Evolutionary conservation across 305 asterid genomes (phyloP).

Genomic region (Fraxinus latifolia): DNA sequence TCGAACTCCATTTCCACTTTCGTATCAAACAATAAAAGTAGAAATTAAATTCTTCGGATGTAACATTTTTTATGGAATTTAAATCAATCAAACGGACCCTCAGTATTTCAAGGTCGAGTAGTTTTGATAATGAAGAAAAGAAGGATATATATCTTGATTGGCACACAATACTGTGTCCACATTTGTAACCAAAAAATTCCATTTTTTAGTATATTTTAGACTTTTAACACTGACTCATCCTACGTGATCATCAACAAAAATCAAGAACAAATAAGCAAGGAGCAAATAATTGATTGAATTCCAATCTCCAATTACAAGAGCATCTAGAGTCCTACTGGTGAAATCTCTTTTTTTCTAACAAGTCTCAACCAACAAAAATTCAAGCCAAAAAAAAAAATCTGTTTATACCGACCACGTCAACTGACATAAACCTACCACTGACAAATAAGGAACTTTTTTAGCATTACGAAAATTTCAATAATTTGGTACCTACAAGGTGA

Average conservation of each 20-base stretch:
- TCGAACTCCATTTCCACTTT: too few relatives aligned
- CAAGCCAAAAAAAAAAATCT: not conserved
- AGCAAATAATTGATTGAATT: slow-evolving; percentile 1
- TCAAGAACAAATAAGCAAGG: not conserved
- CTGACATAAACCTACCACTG: not conserved
- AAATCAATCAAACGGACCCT: too few relatives aligned
- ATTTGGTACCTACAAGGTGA: not conserved
- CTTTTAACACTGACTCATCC: not conserved
- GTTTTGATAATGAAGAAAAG: not conserved
- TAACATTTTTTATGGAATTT: too few relatives aligned
- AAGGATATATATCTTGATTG: not conserved
- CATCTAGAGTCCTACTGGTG: not conserved
- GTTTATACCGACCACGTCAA: not conserved
- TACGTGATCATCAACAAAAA: not conserved
- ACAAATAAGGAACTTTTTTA: not conserved
- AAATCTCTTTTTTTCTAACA: slow-evolving; percentile 8
- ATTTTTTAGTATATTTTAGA: not conserved
- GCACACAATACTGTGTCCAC: not conserved
- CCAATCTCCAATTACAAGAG: slow-evolving; percentile 10
- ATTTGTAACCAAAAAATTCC: not conserved
- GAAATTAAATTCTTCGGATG: too few relatives aligned
- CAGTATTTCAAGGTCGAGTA: not conserved
- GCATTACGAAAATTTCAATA: not conserved
- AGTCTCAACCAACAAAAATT: slow-evolving; percentile 14
- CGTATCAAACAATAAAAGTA: too few relatives aligned